Evolutionary conservation across 2,329 filamentous ascomycete species (phyloP).

Genomic region (Paradendryphiella salina): DNA sequence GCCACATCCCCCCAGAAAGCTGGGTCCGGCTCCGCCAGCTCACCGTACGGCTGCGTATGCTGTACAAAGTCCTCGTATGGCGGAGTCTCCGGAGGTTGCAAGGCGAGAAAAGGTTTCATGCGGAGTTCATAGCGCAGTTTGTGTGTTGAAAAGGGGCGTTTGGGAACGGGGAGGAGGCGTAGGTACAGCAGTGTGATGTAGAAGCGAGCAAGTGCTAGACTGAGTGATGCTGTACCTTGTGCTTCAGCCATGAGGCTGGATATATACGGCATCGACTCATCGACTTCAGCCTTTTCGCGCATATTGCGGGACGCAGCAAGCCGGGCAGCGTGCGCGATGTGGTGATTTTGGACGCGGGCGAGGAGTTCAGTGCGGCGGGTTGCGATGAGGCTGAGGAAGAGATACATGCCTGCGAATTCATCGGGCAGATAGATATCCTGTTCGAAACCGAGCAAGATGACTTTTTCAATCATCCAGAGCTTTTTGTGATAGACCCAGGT

Average conservation of each 20-base stretch:
- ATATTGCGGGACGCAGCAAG: slow-evolving; percentile 4
- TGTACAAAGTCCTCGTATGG: slow-evolving; percentile 63
- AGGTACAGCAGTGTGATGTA: slow-evolving; percentile 69
- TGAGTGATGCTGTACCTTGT: slow-evolving; percentile 32
- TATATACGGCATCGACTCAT: slow-evolving; percentile 22
- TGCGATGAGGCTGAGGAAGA: slow-evolving; percentile 51
- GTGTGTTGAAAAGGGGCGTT: slow-evolving; percentile 68
- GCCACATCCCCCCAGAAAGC: slow-evolving; percentile 12
- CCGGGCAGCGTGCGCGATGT: slow-evolving; percentile 3
- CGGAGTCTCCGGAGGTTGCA: slow-evolving; percentile 70
- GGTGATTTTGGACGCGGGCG: slow-evolving; percentile 21
- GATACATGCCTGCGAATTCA: slow-evolving; percentile 88
- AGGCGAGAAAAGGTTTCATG: slow-evolving; percentile 77
- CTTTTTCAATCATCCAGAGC: slow-evolving; percentile 81
- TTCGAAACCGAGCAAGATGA: slow-evolving; percentile 91
- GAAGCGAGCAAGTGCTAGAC: slow-evolving; percentile 52
- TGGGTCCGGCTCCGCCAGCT: slow-evolving; percentile 6
- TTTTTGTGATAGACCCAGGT: slow-evolving; percentile 93
- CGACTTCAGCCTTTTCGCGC: slow-evolving; percentile 16
- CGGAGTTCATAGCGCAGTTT: slow-evolving; percentile 76
- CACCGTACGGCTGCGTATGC: slow-evolving; percentile 39
- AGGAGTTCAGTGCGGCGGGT: slow-evolving; percentile 30
- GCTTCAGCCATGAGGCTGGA: slow-evolving; percentile 34
- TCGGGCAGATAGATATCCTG: slow-evolving; percentile 85
- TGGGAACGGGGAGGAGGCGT: slow-evolving; percentile 53